phyloP scores from a whole-genome alignment of 371 early-diverging fungal species.

The Fennellomyces sp. region DNA sequence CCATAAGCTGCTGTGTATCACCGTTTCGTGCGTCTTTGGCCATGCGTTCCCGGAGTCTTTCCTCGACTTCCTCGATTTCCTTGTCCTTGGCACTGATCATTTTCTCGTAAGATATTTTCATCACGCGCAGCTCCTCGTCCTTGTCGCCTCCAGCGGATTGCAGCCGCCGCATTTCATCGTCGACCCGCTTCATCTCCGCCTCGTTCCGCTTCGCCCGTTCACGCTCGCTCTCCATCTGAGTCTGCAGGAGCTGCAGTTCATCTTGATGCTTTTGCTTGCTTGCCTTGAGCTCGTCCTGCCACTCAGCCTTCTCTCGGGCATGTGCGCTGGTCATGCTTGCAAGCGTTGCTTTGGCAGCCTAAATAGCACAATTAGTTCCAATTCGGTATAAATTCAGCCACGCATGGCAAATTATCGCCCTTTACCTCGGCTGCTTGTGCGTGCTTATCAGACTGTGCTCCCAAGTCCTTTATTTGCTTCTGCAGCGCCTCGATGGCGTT shows the following conservation, averaged over 20 bases:
- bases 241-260: constrained; percentile 10
- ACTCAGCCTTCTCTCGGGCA: constrained; percentile 1
- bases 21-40: constrained; percentile 10
- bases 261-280: constrained; percentile 1
- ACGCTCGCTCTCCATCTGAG: constrained; percentile 12
- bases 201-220: constrained; percentile 11
- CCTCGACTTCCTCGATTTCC: constrained; percentile 42
- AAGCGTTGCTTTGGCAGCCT: neutral
- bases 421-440: constrained; percentile 12
- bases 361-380: neutral
- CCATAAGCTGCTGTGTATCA: constrained; percentile 3
- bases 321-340: neutral
- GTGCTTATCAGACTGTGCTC: constrained; percentile 5
- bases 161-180: constrained; percentile 7
- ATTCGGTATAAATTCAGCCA: too few species aligned
- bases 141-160: constrained; percentile 13
- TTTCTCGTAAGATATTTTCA: constrained; percentile 37
- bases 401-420: too few species aligned
- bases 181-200: constrained; percentile 14
- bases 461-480: constrained; percentile 6
- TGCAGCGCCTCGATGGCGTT: constrained; percentile 13
- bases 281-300: constrained; percentile 6
- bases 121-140: constrained; percentile 24
- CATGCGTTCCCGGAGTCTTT: constrained; percentile 29
- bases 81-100: constrained; percentile 42